Percentiles rank a stretch among this genome's conserved stretches.
Conservation (phyloP, 169 alveolate genomes). For the Eimeria necatrix region DNA sequence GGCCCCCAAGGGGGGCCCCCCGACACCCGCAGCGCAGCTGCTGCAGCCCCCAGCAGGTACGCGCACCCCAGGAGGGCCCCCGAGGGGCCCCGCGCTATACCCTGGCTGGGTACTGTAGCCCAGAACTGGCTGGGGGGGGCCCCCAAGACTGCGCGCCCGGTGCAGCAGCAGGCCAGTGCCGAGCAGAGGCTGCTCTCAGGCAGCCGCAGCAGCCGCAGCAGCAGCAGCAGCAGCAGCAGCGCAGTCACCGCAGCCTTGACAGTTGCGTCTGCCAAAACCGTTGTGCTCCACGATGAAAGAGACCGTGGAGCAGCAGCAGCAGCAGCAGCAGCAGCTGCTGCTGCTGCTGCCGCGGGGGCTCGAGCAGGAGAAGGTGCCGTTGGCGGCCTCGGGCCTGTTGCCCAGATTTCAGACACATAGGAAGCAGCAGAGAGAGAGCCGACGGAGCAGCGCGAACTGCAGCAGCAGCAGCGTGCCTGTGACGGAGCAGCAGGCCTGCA, state of each 20-base stretch:
- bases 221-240: conserved; percentile 4
- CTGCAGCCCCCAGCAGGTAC: neutral
- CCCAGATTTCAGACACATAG: too few relatives aligned
- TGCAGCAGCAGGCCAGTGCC: neutral
- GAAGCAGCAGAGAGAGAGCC: neutral
- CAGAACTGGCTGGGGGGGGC: too few relatives aligned
- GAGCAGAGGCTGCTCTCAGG: too few relatives aligned
- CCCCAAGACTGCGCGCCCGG: neutral
- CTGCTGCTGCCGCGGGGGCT: neutral
- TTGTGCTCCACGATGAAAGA: neutral
- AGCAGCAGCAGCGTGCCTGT: neutral
- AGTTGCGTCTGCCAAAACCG: neutral
- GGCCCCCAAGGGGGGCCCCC: neutral
- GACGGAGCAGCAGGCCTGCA: too few relatives aligned
- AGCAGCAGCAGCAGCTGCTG: neutral
- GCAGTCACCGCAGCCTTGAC: neutral
- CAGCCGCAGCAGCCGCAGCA: neutral
- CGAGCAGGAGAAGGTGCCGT: neutral
- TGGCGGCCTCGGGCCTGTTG: too few relatives aligned
- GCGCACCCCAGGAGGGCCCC: conserved; percentile 15
- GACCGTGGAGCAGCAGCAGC: neutral
- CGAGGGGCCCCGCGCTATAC: neutral
- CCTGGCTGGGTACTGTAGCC: too few relatives aligned
- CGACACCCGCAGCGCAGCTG: neutral
- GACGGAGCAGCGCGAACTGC: neutral